Base-by-base conservation (phyloP, 1,139 yeast species). In the Candida sojae region DNA sequence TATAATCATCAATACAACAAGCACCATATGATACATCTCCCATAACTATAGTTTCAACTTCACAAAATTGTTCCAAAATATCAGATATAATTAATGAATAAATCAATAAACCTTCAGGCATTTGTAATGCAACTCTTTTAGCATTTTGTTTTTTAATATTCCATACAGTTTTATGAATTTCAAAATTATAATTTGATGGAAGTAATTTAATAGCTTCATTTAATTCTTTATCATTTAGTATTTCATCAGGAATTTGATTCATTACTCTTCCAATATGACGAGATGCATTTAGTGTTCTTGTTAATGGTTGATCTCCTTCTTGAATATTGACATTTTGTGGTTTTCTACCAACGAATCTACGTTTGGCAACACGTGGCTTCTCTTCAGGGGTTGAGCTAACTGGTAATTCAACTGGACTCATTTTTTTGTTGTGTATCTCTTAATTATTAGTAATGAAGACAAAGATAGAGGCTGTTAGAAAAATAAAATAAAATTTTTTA, bases 1-100 rank as follows among this genome's bases (percentile, higher is more conserved):
- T 92, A 62, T 79, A 93, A 63, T 93, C 99, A 64, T 93, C 99
- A 46, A 93, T 91, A 68, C 99, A 93, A 63, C 99, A 93, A 0
- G 99, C 99, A 32, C 99, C 99, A 61, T 93, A 93, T 0, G 97
- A 90, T 0, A 93, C 99, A 66, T 93, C 99, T 2, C 99, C 99
- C 99, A 93, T 95, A 5, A 93, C 96, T 1, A 95, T 76, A 0
- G 93, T 88, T 60, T 92, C 97, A 44, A 87, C 93, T 6, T 73
- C 70, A 62, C 97, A 91, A 60, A 93, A 92, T 66, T 92, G 97
- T 62, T 91, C 97, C 36, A 93, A 65, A 30, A 93, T 93, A 66
- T 93, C 99, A 2, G 96, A 79, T 17, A 93, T 83, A 39, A 93
- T 80, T 53, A 96, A 77, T 0, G 98, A 85, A 64, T 92, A 93